Evolutionary conservation across 768 basidiomycete genomes (phyloP).

Genomic region (Gautieria morchelliformis): DNA sequence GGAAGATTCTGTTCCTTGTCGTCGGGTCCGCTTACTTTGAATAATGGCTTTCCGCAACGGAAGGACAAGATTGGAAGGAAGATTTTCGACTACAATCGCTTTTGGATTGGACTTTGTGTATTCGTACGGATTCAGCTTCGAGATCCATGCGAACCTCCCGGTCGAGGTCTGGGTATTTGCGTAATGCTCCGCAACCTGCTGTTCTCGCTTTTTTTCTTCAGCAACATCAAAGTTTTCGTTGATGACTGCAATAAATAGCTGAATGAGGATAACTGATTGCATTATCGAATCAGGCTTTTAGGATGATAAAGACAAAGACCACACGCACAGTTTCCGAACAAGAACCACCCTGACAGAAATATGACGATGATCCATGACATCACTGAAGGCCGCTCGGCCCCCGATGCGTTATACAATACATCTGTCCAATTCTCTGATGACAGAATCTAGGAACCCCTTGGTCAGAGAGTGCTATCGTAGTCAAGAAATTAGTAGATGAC

Average conservation of each 20-base stretch:
- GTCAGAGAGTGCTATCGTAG: constrained; percentile 13
- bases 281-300: not conserved
- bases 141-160: constrained; percentile 51
- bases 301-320: not conserved
- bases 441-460: constrained; percentile 42
- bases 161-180: constrained; percentile 30
- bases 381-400: constrained; percentile 50
- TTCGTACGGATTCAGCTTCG: constrained; percentile 70
- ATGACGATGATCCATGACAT: constrained; percentile 64
- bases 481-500: not conserved
- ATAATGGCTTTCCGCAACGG: constrained; percentile 72
- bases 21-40: constrained; percentile 34
- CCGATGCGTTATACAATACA: constrained; percentile 52
- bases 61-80: constrained; percentile 67
- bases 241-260: constrained; percentile 97
- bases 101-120: constrained; percentile 43
- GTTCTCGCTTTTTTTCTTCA: constrained; percentile 77
- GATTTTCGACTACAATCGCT: constrained; percentile 56
- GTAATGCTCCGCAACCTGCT: constrained; percentile 68
- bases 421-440: constrained; percentile 94
- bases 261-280: constrained; percentile 70
- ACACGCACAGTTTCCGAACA: constrained; percentile 81
- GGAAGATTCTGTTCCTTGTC: not conserved
- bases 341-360: constrained; percentile 75
- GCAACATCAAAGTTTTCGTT: constrained; percentile 92